Conservation (phyloP, 2,329 filamentous ascomycete genomes). For the Trichoderma cornu-damae region DNA sequence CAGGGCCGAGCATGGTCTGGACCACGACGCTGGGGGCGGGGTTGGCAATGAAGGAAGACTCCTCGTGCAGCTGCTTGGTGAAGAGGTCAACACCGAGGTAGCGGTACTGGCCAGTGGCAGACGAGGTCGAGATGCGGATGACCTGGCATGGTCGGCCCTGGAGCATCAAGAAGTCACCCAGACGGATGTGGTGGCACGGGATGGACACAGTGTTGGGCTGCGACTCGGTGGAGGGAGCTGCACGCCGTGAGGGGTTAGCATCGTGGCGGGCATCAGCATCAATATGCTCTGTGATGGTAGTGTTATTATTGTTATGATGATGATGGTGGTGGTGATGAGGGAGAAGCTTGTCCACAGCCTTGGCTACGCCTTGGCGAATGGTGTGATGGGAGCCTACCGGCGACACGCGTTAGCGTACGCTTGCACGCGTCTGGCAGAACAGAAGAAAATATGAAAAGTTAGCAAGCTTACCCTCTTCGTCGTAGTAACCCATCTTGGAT, state of each 20-base stretch:
- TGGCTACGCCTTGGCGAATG: slow-evolving; percentile 52
- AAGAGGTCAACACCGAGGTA: slow-evolving; percentile 99
- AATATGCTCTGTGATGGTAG: slow-evolving; percentile 36
- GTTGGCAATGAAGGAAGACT: slow-evolving; percentile 97
- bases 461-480: slow-evolving; percentile 51
- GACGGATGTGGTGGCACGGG: slow-evolving; percentile 98
- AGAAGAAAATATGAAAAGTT: background rate
- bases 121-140: slow-evolving; percentile 97
- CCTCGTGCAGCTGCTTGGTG: slow-evolving; percentile 99
- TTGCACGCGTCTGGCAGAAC: slow-evolving; percentile 6
- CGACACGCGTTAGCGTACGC: slow-evolving; percentile 22
- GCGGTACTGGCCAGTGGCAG: slow-evolving; percentile 97
- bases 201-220: slow-evolving; percentile 88
- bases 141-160: slow-evolving; percentile 99
- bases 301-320: slow-evolving; percentile 40
- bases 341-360: slow-evolving; percentile 51
- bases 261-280: slow-evolving; percentile 42
- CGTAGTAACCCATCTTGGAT: slow-evolving; percentile 62
- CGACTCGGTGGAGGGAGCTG: slow-evolving; percentile 31
- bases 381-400: slow-evolving; percentile 54
- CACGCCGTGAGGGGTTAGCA: slow-evolving; percentile 11
- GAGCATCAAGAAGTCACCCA: slow-evolving; percentile 97
- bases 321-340: slow-evolving; percentile 45
- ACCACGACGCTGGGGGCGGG: slow-evolving; percentile 93
- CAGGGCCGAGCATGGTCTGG: slow-evolving; percentile 97